These are phyloP conservation scores for Cutaneotrichosporon sp. DNA, from an alignment of 1,284 basidiomycete species.

Conservation along the genomic window DNA sequence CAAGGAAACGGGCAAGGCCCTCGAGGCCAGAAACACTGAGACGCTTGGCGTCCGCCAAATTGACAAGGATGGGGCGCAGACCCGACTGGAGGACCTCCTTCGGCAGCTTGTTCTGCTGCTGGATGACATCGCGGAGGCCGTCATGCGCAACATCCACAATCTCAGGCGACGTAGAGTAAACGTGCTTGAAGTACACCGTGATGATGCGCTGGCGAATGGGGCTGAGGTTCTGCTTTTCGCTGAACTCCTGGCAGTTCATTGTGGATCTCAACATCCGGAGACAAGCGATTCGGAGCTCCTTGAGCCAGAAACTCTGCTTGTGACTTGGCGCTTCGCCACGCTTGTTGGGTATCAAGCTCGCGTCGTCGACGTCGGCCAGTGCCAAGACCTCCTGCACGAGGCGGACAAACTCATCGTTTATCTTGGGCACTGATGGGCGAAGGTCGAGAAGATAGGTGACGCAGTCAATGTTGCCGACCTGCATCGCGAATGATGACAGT, in stretches of 20 bases:
- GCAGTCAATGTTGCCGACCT: conserved; percentile 97
- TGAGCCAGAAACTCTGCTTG: conserved; percentile 76
- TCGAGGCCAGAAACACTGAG: conserved; percentile 92
- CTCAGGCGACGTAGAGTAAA: conserved; percentile 88
- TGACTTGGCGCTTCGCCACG: conserved; percentile 64
- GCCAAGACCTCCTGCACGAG: conserved; percentile 91
- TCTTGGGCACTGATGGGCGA: conserved; percentile 77
- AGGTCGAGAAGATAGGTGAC: conserved; percentile 85
- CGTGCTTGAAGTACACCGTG: conserved; percentile 95
- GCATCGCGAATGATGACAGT: conserved; percentile 88
- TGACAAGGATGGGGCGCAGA: conserved; percentile 93
- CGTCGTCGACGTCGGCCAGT: conserved; percentile 91
- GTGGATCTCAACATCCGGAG: conserved; percentile 89
- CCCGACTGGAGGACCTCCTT: conserved; percentile 95
- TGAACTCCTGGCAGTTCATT: conserved; percentile 91
- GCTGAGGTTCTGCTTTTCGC: conserved; percentile 64
- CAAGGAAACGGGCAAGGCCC: conserved; percentile 89
- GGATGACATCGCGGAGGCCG: conserved; percentile 81
- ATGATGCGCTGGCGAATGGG: conserved; percentile 81
- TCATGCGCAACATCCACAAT: conserved; percentile 96
- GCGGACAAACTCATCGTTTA: conserved; percentile 87
- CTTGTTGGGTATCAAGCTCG: conserved; percentile 57
- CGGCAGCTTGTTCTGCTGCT: conserved; percentile 85
- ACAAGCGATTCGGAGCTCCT: conserved; percentile 89
- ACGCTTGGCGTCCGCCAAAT: conserved; percentile 91